Percentiles rank a stretch among this genome's conserved stretches.
Conservation (phyloP, 208 protist genomes). For the Leishmania guyanensis region DNA sequence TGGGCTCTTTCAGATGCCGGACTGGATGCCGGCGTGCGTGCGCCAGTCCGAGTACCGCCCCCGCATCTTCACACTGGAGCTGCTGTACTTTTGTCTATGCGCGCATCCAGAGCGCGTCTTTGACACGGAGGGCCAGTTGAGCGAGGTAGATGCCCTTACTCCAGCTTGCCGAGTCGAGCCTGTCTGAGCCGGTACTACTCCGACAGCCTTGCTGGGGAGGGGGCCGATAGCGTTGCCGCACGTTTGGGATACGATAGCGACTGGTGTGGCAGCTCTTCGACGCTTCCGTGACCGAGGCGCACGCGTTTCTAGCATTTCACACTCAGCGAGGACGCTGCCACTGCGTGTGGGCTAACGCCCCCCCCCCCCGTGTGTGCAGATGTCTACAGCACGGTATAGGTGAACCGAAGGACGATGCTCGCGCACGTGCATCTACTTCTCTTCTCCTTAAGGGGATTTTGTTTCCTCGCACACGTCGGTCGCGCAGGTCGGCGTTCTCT, state of each 20-base stretch:
- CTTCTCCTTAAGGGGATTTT: not conserved
- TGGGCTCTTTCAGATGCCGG: slow-evolving; percentile 45
- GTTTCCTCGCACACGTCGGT: too few species aligned
- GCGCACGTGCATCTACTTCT: too few species aligned
- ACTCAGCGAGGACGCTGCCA: not conserved
- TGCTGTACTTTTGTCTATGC: slow-evolving; percentile 73
- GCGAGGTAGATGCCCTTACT: slow-evolving; percentile 33
- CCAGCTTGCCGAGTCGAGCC: slow-evolving; percentile 54
- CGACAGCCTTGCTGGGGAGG: not conserved
- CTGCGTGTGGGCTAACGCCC: not conserved
- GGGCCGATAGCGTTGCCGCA: not conserved
- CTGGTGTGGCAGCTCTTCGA: not conserved
- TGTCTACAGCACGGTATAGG: not conserved
- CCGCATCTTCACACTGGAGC: slow-evolving; percentile 68
- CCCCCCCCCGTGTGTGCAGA: not conserved
- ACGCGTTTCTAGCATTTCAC: not conserved
- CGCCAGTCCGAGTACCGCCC: slow-evolving; percentile 22
- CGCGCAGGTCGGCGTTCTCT: too few species aligned
- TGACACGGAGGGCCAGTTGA: slow-evolving; percentile 35
- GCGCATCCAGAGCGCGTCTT: slow-evolving; percentile 45
- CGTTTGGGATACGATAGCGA: not conserved
- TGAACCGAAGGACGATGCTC: not conserved
- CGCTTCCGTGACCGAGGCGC: not conserved
- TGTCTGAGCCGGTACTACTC: not conserved
- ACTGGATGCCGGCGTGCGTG: slow-evolving; percentile 51